phyloP scores from a whole-genome alignment of 1,139 yeast genomes.

The Candida labiduridarum region DNA sequence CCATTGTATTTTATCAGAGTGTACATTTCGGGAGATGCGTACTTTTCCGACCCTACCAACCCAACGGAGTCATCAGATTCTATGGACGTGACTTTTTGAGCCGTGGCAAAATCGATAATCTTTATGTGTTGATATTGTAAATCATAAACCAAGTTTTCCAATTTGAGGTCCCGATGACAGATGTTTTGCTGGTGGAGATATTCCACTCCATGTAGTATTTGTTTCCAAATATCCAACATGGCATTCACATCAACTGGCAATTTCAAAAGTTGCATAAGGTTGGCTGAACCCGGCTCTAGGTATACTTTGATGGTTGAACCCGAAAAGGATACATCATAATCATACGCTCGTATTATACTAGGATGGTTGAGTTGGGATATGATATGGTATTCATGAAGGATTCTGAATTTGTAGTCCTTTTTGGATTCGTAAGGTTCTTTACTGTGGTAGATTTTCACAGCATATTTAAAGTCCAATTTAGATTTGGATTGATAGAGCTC shows the following conservation, averaged over 20 bases:
- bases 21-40: conserved; percentile 53
- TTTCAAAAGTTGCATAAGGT: conserved; percentile 22
- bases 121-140: conserved; percentile 26
- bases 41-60: conserved; percentile 50
- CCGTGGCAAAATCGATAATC: conserved; percentile 44
- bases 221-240: conserved; percentile 37
- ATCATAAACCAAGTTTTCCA: conserved; percentile 39
- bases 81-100: conserved; percentile 16
- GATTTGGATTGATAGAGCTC: conserved; percentile 29
- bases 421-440: conserved; percentile 29
- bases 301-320: conserved; percentile 25
- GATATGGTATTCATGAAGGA: conserved; percentile 39
- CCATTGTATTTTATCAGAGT: conserved; percentile 41
- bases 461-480: conserved; percentile 25
- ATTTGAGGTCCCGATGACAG: conserved; percentile 48
- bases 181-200: conserved; percentile 34
- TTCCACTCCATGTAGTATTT: conserved; percentile 30
- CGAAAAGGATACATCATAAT: conserved; percentile 24
- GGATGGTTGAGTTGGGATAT: conserved; percentile 31
- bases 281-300: conserved; percentile 37
- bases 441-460: conserved; percentile 17
- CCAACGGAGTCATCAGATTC: conserved; percentile 34
- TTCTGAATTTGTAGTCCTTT: conserved; percentile 31
- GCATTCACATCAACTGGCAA: conserved; percentile 16
- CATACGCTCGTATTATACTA: conserved; percentile 31